phyloP scores from a whole-genome alignment of 495 filamentous ascomycete species.

The Bryoglossum gracile region DNA sequence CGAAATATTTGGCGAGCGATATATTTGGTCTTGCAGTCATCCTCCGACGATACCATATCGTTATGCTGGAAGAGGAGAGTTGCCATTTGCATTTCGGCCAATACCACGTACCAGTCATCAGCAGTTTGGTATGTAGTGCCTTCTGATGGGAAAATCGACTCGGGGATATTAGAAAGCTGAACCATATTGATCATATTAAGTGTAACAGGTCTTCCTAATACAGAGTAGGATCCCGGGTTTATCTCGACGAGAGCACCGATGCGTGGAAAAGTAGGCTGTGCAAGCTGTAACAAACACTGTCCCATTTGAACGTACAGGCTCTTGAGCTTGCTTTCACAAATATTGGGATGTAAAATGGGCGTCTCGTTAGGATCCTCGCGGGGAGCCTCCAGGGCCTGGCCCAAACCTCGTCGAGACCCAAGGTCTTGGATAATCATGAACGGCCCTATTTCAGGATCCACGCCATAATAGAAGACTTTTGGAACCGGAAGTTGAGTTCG shows the following conservation, averaged over 20 bases:
- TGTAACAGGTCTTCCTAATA: conserved; percentile 21
- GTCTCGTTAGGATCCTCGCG: conserved; percentile 11
- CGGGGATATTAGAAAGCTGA: conserved; percentile 22
- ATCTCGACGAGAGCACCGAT: conserved; percentile 33
- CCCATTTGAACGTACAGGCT: conserved; percentile 31
- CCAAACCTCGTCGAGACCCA: conserved; percentile 27
- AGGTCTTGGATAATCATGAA: conserved; percentile 45
- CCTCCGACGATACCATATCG: conserved; percentile 28
- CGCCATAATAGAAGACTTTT: conserved; percentile 25
- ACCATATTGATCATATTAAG: conserved; percentile 27
- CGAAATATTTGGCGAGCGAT: conserved; percentile 31
- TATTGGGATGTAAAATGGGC: conserved; percentile 27
- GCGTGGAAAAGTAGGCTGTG: conserved; percentile 21
- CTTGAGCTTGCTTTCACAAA: conserved; percentile 26
- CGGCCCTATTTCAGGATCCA: conserved; percentile 30
- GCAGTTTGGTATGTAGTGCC: conserved; percentile 26
- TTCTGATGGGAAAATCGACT: conserved; percentile 26
- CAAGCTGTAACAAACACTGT: conserved; percentile 31
- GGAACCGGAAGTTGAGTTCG: conserved; percentile 37
- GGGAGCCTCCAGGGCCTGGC: conserved; percentile 26
- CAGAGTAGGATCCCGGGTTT: conserved; percentile 9
- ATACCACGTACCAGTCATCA: conserved; percentile 34
- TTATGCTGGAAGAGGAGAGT: conserved; percentile 37
- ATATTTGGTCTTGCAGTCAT: conserved; percentile 31
- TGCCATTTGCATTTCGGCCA: conserved; percentile 35